Evolutionary conservation across 768 basidiomycete species (phyloP).

Genomic region (Trametes coccinea): DNA sequence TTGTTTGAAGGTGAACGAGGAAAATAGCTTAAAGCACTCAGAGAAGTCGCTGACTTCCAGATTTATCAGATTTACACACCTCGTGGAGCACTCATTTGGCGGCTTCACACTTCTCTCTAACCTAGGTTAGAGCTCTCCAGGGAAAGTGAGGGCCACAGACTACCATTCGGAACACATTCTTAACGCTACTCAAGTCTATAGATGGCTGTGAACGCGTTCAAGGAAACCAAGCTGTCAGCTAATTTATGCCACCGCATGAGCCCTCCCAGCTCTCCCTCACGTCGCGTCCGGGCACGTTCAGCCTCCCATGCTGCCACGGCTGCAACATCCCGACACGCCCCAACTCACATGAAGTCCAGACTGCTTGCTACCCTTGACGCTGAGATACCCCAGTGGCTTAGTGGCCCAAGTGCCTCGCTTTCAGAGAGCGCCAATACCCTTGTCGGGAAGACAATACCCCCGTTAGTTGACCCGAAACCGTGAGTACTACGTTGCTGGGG

Average conservation of each 20-base stretch:
- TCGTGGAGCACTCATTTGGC: too few relatives aligned
- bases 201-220: conserved; percentile 21
- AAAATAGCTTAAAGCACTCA: too few relatives aligned
- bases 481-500: not conserved
- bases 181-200: too few relatives aligned
- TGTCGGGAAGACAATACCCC: not conserved
- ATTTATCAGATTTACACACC: too few relatives aligned
- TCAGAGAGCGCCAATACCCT: not conserved
- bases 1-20: too few relatives aligned
- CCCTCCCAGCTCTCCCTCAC: conserved; percentile 22
- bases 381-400: conserved; percentile 16
- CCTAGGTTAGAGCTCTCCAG: too few relatives aligned
- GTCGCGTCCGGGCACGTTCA: not conserved
- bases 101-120: too few relatives aligned
- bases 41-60: too few relatives aligned
- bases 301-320: not conserved
- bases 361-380: conserved; percentile 27
- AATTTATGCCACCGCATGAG: conserved; percentile 16
- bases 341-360: conserved; percentile 17
- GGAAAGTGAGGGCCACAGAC: too few relatives aligned
- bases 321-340: not conserved
- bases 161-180: too few relatives aligned
- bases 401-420: not conserved
- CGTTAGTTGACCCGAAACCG: not conserved
- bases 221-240: conserved; percentile 19